These are phyloP conservation scores for Camellia oleifera DNA, from an alignment of 179 eudicot genomes.

Conservation along the genomic window DNA sequence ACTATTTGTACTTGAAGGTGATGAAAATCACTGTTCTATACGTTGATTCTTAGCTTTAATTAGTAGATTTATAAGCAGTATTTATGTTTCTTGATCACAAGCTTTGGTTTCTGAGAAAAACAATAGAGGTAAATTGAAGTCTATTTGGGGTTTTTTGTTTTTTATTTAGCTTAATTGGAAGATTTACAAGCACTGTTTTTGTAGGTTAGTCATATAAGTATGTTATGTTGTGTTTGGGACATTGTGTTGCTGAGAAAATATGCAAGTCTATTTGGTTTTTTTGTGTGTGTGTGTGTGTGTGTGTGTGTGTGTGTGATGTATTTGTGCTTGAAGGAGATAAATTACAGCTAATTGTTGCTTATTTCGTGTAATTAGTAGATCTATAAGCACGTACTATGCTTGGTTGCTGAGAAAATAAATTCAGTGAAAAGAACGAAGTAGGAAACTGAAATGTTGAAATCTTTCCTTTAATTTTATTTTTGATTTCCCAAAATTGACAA, in stretches of 20 bases:
- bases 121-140: not conserved
- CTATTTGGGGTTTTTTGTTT: not conserved
- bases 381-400: not conserved
- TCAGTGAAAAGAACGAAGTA: not conserved
- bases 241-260: too few species aligned
- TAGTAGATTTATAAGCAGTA: not conserved
- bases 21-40: too few species aligned
- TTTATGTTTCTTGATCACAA: not conserved
- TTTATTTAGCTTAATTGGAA: not conserved
- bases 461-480: not conserved
- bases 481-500: not conserved
- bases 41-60: too few species aligned
- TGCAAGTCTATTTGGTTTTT: too few species aligned
- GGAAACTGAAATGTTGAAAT: not conserved
- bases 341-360: not conserved
- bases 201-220: too few species aligned
- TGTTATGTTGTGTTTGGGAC: too few species aligned
- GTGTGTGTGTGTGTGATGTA: not conserved
- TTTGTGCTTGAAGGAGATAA: not conserved
- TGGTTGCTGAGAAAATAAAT: not conserved
- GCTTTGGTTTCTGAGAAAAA: not conserved
- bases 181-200: too few species aligned
- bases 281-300: too few species aligned
- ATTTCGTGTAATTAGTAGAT: not conserved
- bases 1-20: too few species aligned